These are phyloP conservation scores for Pestalotiopsis sp. DNA, from an alignment of 2,329 filamentous ascomycete genomes.

Conservation along the genomic window DNA sequence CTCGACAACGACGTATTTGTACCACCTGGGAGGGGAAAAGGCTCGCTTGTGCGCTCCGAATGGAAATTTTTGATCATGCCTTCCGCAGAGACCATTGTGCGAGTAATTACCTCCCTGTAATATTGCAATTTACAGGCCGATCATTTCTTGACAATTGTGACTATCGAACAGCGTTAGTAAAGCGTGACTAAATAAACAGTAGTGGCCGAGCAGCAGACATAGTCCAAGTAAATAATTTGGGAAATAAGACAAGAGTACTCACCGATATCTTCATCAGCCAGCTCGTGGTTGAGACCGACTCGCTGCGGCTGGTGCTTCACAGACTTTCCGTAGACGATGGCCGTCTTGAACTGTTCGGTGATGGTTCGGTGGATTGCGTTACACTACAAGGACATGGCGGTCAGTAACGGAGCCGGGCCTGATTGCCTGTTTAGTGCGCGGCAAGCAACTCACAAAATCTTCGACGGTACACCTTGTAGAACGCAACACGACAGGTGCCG, in stretches of 20 bases:
- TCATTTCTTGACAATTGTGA: conserved; percentile 71
- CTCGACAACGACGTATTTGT: conserved; percentile 22
- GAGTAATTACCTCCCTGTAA: not conserved
- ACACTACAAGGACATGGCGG: conserved; percentile 66
- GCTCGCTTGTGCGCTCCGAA: not conserved
- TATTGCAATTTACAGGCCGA: conserved; percentile 4
- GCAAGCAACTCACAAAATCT: conserved; percentile 78
- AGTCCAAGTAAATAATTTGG: conserved; percentile 9
- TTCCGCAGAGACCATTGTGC: not conserved
- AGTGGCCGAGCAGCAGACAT: conserved; percentile 25
- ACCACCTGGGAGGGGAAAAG: conserved; percentile 12
- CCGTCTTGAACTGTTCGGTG: conserved; percentile 91
- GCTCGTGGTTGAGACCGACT: conserved; percentile 86
- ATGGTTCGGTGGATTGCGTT: conserved; percentile 97
- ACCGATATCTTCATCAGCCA: conserved; percentile 97
- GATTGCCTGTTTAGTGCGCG: conserved; percentile 19
- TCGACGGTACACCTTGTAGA: conserved; percentile 85
- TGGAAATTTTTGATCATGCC: not conserved
- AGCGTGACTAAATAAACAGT: not conserved
- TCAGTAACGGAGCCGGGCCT: conserved; percentile 30
- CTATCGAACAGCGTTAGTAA: conserved; percentile 34
- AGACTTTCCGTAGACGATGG: conserved; percentile 95
- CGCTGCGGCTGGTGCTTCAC: conserved; percentile 98
- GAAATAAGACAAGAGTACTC: conserved; percentile 41
- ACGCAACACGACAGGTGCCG: conserved; percentile 85